phyloP scores from a whole-genome alignment of 2,329 filamentous ascomycete genomes.

The Colletotrichum melonis region DNA sequence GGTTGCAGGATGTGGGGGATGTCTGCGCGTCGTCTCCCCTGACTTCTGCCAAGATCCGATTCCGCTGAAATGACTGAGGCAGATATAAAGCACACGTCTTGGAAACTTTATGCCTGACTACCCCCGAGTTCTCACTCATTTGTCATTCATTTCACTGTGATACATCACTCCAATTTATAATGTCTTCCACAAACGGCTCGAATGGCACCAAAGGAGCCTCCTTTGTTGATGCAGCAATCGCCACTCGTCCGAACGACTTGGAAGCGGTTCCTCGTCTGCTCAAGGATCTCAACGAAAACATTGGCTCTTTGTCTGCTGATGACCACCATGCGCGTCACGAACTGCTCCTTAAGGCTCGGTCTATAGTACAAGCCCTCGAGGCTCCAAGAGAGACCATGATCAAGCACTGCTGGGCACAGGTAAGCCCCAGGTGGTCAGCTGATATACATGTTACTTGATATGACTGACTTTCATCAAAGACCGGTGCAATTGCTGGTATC shows the following conservation, averaged over 20 bases:
- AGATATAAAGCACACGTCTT: too few relatives aligned
- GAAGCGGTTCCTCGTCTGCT: conserved; percentile 30
- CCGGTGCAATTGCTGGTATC: conserved; percentile 41
- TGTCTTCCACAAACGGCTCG: neutral
- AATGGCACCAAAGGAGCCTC: neutral
- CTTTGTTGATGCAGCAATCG: conserved; percentile 20
- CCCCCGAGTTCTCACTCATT: too few relatives aligned
- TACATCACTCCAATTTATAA: neutral
- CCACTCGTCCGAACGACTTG: conserved; percentile 35
- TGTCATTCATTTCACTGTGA: neutral
- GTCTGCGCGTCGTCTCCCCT: too few relatives aligned
- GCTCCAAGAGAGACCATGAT: conserved; percentile 61
- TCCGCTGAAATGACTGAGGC: too few relatives aligned
- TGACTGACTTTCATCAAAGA: conserved; percentile 23
- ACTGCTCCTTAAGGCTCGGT: conserved; percentile 49
- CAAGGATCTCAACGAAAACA: conserved; percentile 16
- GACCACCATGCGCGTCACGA: conserved; percentile 39
- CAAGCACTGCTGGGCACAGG: conserved; percentile 57
- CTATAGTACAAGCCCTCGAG: conserved; percentile 49
- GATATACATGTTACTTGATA: neutral
- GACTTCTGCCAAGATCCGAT: too few relatives aligned
- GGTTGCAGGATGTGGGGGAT: too few relatives aligned
- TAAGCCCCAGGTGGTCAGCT: conserved; percentile 23
- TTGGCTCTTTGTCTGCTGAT: neutral
- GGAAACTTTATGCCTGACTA: too few relatives aligned